Conservation (phyloP, 2,329 filamentous ascomycete genomes). For the Verticillium nubilum region DNA sequence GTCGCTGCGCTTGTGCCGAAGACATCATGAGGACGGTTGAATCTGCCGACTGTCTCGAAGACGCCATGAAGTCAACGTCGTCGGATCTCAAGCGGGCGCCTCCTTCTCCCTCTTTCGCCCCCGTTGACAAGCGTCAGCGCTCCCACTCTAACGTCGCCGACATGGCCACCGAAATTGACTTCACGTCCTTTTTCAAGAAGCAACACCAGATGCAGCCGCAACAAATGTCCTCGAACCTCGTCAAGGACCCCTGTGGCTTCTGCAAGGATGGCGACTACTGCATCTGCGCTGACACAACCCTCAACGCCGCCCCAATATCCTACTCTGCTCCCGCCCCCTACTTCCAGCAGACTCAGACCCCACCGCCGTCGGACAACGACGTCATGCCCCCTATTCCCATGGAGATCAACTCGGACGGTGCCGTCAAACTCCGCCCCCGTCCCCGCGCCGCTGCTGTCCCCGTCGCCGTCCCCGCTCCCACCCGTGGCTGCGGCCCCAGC, state of each 20-base stretch:
- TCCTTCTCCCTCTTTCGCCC: conserved; percentile 12
- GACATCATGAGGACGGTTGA: conserved; percentile 45
- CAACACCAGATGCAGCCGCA: conserved; percentile 18
- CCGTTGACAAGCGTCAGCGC: conserved; percentile 49
- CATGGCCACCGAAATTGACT: conserved; percentile 62
- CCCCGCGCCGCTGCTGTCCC: conserved; percentile 26
- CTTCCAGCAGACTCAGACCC: conserved; percentile 41
- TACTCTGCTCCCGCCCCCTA: conserved; percentile 17
- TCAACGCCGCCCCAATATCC: conserved; percentile 13
- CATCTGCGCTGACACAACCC: conserved; percentile 64
- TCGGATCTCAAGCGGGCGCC: conserved; percentile 44
- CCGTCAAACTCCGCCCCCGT: conserved; percentile 49
- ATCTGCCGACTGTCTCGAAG: conserved; percentile 55
- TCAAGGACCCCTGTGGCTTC: conserved; percentile 72
- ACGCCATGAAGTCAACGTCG: conserved; percentile 48
- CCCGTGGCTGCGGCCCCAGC: conserved; percentile 52
- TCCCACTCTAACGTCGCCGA: conserved; percentile 46
- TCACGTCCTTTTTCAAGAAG: conserved; percentile 59
- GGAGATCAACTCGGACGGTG: conserved; percentile 55
- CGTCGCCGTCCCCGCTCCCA: conserved; percentile 42
- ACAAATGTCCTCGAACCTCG: conserved; percentile 27
- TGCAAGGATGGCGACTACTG: conserved; percentile 79
- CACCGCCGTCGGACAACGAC: conserved; percentile 57
- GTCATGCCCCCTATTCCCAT: conserved; percentile 47
- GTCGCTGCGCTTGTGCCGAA: conserved; percentile 54